Conservation (phyloP, 805 yeast species). For the Metschnikowia reukaufii region DNA sequence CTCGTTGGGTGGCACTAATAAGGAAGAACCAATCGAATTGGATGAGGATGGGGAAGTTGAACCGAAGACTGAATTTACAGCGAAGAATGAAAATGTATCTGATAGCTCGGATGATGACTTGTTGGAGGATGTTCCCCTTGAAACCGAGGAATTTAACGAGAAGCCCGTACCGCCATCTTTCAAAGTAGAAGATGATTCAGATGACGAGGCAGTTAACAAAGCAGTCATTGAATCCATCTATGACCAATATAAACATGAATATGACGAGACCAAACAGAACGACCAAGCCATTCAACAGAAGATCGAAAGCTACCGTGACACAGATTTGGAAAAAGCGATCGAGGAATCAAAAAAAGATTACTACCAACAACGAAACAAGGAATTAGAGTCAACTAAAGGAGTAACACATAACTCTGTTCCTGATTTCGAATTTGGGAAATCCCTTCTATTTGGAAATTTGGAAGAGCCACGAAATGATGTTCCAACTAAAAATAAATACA, state of each 20-base stretch:
- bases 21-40: constrained; percentile 49
- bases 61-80: neutral
- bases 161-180: neutral
- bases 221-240: constrained; percentile 41
- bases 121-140: constrained; percentile 28
- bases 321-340: constrained; percentile 47
- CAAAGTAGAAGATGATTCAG: neutral
- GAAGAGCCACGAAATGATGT: neutral
- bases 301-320: constrained; percentile 27
- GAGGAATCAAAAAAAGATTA: constrained; percentile 48
- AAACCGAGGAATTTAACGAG: neutral
- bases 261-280: constrained; percentile 1
- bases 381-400: constrained; percentile 1
- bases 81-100: neutral
- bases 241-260: constrained; percentile 25
- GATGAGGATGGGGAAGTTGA: constrained; percentile 40
- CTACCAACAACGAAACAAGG: constrained; percentile 28
- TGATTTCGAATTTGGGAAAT: constrained; percentile 21
- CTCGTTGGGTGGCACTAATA: constrained; percentile 47
- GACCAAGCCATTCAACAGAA: constrained; percentile 3
- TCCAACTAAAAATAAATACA: neutral
- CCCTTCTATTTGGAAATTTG: constrained; percentile 21
- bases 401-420: neutral
- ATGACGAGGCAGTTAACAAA: constrained; percentile 29
- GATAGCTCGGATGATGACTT: constrained; percentile 21